Evolutionary conservation across 495 filamentous ascomycete genomes (phyloP).

Genomic region (Massariosphaeria phaeospora): DNA sequence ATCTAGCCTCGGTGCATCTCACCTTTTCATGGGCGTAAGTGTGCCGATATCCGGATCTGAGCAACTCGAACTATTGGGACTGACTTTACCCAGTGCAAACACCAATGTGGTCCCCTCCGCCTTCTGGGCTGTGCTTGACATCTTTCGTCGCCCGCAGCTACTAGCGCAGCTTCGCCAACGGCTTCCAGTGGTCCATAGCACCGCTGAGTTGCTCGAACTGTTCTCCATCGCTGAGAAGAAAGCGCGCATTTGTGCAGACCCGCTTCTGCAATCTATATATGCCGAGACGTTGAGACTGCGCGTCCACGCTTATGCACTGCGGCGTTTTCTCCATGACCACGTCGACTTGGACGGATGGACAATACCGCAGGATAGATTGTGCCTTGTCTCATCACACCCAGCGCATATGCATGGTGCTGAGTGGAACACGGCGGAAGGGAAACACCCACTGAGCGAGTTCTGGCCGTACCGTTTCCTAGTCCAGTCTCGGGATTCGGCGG

Average conservation of each 20-base stretch:
- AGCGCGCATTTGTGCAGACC: background rate
- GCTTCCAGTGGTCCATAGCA: too few species aligned
- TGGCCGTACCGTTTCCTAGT: conserved; percentile 44
- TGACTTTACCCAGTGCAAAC: background rate
- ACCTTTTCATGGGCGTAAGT: too few species aligned
- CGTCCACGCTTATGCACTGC: background rate
- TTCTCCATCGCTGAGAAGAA: background rate
- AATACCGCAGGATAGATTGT: background rate
- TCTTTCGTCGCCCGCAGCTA: background rate
- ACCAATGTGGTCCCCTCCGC: background rate
- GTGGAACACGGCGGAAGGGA: conserved; percentile 23
- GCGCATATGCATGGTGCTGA: conserved; percentile 24
- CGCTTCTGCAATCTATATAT: background rate
- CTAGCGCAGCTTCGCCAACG: background rate
- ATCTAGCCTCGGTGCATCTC: background rate
- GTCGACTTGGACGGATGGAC: background rate
- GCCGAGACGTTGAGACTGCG: background rate
- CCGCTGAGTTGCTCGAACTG: too few species aligned
- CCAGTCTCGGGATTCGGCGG: conserved; percentile 39
- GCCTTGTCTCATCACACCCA: background rate
- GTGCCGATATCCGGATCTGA: too few species aligned
- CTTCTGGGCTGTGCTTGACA: background rate
- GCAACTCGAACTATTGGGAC: too few species aligned
- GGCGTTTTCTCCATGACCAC: background rate
- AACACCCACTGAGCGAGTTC: conserved; percentile 38